A percentile compares a stretch with the other conserved stretches of the same genome.
Conservation (phyloP, 768 basidiomycete genomes). For the Porpolomopsis calyptriformis region DNA sequence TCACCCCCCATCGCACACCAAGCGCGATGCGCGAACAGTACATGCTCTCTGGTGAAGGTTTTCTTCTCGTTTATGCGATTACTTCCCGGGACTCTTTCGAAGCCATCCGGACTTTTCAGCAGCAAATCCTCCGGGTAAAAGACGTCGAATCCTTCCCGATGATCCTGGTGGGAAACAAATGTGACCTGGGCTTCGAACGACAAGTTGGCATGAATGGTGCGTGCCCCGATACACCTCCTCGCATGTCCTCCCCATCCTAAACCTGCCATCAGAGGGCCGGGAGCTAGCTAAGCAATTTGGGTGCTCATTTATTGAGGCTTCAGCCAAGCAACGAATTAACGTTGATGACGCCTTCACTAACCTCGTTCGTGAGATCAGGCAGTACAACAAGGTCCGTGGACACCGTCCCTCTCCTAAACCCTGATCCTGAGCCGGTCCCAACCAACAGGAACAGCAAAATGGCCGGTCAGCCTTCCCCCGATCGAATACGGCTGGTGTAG, state of each 20-base stretch:
- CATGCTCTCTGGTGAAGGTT: slow-evolving; percentile 97
- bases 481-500: background rate
- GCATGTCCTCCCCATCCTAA: background rate
- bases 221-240: background rate
- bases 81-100: slow-evolving; percentile 96
- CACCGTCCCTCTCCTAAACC: background rate
- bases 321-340: slow-evolving; percentile 92
- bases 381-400: slow-evolving; percentile 72
- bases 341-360: slow-evolving; percentile 93
- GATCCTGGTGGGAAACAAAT: slow-evolving; percentile 95
- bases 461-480: background rate
- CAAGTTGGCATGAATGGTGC: slow-evolving; percentile 92
- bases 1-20: slow-evolving; percentile 29
- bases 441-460: background rate
- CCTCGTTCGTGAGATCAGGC: slow-evolving; percentile 87
- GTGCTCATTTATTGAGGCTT: slow-evolving; percentile 93
- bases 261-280: slow-evolving; percentile 66
- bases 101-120: slow-evolving; percentile 92
- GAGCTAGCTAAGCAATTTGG: slow-evolving; percentile 92
- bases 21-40: slow-evolving; percentile 99
- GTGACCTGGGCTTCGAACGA: slow-evolving; percentile 89
- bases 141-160: slow-evolving; percentile 94
- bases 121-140: slow-evolving; percentile 94
- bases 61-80: slow-evolving; percentile 95
- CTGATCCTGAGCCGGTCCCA: background rate